Evolutionary conservation across 441 rosid species (phyloP).

Genomic region (Lepidium campestre): DNA sequence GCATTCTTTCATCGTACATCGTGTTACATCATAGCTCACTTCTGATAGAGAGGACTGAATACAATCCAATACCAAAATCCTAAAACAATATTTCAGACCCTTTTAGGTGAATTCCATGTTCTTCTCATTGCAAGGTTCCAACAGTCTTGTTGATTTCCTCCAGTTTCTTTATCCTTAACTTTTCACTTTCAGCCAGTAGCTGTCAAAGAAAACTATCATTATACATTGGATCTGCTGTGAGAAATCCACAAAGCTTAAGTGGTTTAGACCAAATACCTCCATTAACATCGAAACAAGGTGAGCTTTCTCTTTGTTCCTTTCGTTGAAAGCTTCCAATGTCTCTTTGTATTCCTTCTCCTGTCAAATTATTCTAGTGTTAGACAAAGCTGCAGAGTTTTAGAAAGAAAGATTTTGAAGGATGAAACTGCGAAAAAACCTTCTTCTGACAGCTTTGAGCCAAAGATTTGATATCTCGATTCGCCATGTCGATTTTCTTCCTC

Average conservation of each 20-base stretch:
- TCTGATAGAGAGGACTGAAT: neutral
- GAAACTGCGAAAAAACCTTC: slow-evolving; percentile 42
- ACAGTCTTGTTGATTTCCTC: slow-evolving; percentile 63
- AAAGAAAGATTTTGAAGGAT: neutral
- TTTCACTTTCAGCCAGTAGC: slow-evolving; percentile 68
- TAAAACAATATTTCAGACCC: neutral
- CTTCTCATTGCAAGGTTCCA: slow-evolving; percentile 29
- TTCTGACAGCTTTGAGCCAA: slow-evolving; percentile 77
- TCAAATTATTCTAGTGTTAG: neutral
- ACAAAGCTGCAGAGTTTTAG: neutral
- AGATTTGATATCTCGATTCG: slow-evolving; percentile 63
- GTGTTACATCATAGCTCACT: slow-evolving; percentile 4
- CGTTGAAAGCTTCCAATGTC: slow-evolving; percentile 61
- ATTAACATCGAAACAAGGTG: slow-evolving; percentile 50
- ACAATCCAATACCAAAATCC: neutral
- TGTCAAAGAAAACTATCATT: slow-evolving; percentile 17
- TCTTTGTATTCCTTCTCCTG: slow-evolving; percentile 82
- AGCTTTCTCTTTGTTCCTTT: slow-evolving; percentile 63
- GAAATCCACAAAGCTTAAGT: neutral
- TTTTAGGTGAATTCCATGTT: neutral
- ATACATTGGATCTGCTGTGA: neutral
- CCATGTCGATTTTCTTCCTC: slow-evolving; percentile 64
- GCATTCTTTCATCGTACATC: neutral
- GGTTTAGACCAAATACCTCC: slow-evolving; percentile 41
- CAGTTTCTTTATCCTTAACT: slow-evolving; percentile 57